Base-by-base conservation (phyloP, 176 grass and related monocot genomes). In the Avena atlantica region DNA sequence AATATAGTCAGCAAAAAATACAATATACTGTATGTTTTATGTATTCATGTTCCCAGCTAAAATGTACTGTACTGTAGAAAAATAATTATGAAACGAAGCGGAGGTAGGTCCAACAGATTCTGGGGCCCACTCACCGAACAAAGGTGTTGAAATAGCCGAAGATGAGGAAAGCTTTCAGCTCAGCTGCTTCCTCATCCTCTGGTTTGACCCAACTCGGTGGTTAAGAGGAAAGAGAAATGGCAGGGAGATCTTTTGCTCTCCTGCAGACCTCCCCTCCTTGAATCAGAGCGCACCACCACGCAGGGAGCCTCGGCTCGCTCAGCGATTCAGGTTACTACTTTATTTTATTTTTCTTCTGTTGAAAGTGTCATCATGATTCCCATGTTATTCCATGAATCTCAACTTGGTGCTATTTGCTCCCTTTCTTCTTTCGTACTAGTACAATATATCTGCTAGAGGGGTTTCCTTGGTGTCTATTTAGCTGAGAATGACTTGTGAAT, bases 401-500 rank as follows among this genome's bases (percentile, higher is more conserved):
- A 8, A 75, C 10, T 12, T n/a, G 10, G 21, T 14, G 23, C 5
- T 29, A 9, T 79, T 79, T 70, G 5, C 15, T 19, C 24, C 44
- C 8, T 37, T 65, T 59, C 79, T 57, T 63, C 6, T 37, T 37
- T 52, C 11, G 31, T 53, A 58, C 6, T 52, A 7, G 31, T 53
- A 58, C 10, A 27, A 81, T 82, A n/a, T 67, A 69, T 37, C n/a
- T 56, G 59, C 31, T 55, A 9, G 13, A 76, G 19, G 7, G 20
- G 14, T 75, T 82, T 17, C 16, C 16, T 61, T 89, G 65, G 6
- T 47, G 63, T 16, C 20, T 17, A 27, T 73, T 72, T 11, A 24
- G 50, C 24, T 83, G 37, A 48, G 23, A 83, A 68, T 83, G 60
- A 25, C 51, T 49, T 49, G 21, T 52, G 74, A 14, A 84, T 83